phyloP scores from a whole-genome alignment of 768 basidiomycete species.

The Auriscalpium microsporum region DNA sequence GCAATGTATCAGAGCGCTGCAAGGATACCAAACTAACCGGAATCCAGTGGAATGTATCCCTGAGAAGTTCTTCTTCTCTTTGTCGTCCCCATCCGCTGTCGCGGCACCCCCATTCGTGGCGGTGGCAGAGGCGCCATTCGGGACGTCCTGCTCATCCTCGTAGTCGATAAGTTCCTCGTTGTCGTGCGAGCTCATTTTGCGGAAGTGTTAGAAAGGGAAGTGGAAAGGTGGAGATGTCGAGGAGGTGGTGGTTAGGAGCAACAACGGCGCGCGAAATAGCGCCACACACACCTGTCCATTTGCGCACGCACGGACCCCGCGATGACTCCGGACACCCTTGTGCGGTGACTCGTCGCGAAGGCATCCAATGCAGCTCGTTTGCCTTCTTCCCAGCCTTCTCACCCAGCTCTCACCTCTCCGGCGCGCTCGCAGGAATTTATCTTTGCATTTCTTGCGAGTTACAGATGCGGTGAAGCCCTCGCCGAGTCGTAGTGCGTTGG shows the following conservation, averaged over 20 bases:
- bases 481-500: no score
- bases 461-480: no score
- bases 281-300: conserved; percentile 1
- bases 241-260: conserved; percentile 13
- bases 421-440: background rate
- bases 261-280: conserved; percentile 17
- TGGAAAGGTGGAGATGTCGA: conserved; percentile 20
- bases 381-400: no score
- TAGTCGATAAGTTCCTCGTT: conserved; percentile 93
- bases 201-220: conserved; percentile 19
- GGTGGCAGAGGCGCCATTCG: conserved; percentile 45
- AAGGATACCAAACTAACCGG: conserved; percentile 41
- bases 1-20: conserved; percentile 3
- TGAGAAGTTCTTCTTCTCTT: conserved; percentile 96
- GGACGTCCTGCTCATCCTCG: conserved; percentile 82
- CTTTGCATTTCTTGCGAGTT: background rate
- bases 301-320: conserved; percentile 5
- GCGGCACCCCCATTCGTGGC: conserved; percentile 41
- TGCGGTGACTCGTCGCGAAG: no score
- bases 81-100: conserved; percentile 43
- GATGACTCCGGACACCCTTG: background rate
- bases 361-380: no score
- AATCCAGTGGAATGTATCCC: conserved; percentile 99
- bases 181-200: conserved; percentile 71
- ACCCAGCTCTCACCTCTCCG: background rate